Percentiles rank a stretch among this genome's conserved stretches.
phyloP scores from a whole-genome alignment of 495 filamentous ascomycete genomes.

The Neurospora sp. region DNA sequence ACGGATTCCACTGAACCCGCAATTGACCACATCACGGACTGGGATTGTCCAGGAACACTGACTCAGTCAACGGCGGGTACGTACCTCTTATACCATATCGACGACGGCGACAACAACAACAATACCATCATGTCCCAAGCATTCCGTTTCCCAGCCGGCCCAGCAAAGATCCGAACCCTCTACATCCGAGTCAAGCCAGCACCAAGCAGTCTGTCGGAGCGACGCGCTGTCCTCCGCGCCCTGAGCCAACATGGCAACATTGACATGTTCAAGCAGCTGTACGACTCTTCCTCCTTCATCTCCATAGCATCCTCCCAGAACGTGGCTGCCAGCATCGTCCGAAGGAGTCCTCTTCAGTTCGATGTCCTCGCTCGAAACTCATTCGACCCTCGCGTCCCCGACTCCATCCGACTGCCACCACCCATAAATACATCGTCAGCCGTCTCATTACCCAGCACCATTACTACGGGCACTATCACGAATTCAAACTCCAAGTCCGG shows the following conservation, averaged over 20 bases:
- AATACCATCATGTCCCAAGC: not conserved
- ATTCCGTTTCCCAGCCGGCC: not conserved
- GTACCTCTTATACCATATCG: not conserved
- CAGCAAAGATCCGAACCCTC: slow-evolving; percentile 28
- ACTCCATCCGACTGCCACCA: not conserved
- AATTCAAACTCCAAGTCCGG: not conserved
- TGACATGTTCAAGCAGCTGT: slow-evolving; percentile 60
- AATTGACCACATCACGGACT: not conserved
- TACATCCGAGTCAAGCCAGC: slow-evolving; percentile 56
- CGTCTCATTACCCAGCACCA: not conserved
- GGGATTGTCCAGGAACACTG: not conserved
- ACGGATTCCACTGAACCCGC: not conserved
- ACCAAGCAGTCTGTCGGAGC: slow-evolving; percentile 56
- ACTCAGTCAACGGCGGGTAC: not conserved
- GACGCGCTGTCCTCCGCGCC: slow-evolving; percentile 57
- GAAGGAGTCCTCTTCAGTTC: slow-evolving; percentile 18
- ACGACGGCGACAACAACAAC: not conserved
- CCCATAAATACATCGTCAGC: not conserved
- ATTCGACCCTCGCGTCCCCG: not conserved
- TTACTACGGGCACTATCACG: not conserved
- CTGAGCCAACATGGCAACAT: slow-evolving; percentile 71
- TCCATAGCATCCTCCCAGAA: slow-evolving; percentile 19
- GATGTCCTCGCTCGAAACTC: slow-evolving; percentile 4
- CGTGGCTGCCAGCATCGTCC: slow-evolving; percentile 13
- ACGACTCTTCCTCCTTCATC: slow-evolving; percentile 35